Percentiles rank a stretch among this genome's conserved stretches.
Conservation (phyloP, 371 early-diverging fungal species). For the Cladochytrium tenue region DNA sequence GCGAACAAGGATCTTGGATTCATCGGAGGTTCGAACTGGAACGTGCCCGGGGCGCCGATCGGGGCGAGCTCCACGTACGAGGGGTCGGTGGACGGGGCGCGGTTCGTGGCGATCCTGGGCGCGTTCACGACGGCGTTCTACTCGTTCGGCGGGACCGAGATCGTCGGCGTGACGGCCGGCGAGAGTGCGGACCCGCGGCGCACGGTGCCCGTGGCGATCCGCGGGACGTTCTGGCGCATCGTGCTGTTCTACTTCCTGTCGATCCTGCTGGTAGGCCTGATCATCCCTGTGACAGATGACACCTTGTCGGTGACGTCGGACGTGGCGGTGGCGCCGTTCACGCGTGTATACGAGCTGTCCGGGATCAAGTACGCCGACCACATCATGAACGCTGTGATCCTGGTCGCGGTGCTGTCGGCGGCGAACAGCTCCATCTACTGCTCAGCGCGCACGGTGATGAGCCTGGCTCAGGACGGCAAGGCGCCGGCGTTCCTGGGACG, state of each 20-base stretch:
- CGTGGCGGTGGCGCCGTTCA: conserved; percentile 41
- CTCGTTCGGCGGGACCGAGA: conserved; percentile 21
- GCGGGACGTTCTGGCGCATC: conserved; percentile 45
- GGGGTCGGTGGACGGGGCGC: not conserved
- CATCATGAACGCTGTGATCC: conserved; percentile 49
- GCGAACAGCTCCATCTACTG: conserved; percentile 73
- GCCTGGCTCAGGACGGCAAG: conserved; percentile 62
- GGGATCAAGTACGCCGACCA: conserved; percentile 37
- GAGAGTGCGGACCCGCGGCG: conserved; percentile 42
- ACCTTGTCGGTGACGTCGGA: conserved; percentile 23
- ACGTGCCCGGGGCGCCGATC: conserved; percentile 19
- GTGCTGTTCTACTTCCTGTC: conserved; percentile 40
- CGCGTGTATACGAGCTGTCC: conserved; percentile 36
- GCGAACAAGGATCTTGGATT: conserved; percentile 8
- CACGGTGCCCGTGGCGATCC: conserved; percentile 54
- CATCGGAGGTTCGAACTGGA: conserved; percentile 14
- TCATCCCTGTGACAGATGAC: conserved; percentile 27
- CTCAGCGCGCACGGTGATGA: conserved; percentile 63
- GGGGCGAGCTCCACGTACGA: not conserved
- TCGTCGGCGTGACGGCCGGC: conserved; percentile 20
- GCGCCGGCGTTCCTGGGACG: conserved; percentile 53
- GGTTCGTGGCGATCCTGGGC: conserved; percentile 5
- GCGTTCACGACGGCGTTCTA: conserved; percentile 21
- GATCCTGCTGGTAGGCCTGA: conserved; percentile 37
- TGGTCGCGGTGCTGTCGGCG: conserved; percentile 56